phyloP scores from a whole-genome alignment of 2,329 filamentous ascomycete genomes.

The Teratosphaeria pseudoeucalypti region DNA sequence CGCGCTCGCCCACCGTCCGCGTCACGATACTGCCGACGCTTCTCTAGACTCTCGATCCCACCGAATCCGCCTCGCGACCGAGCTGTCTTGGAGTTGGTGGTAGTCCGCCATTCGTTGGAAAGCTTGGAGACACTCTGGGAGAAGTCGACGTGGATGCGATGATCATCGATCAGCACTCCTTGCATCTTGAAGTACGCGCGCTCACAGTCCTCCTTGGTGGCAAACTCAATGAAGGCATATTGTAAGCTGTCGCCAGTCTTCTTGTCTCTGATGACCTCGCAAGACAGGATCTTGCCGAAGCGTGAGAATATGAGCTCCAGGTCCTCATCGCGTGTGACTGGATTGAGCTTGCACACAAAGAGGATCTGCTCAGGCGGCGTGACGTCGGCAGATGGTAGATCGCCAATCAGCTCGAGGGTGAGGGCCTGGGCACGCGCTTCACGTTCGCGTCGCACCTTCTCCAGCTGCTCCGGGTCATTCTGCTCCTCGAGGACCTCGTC shows the following conservation, averaged over 20 bases:
- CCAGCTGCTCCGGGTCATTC: conserved; percentile 68
- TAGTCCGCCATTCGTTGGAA: conserved; percentile 78
- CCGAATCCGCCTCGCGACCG: conserved; percentile 70
- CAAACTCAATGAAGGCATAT: conserved; percentile 96
- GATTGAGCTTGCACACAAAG: conserved; percentile 97
- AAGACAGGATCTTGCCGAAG: conserved; percentile 89
- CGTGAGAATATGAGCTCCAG: conserved; percentile 92
- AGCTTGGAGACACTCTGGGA: conserved; percentile 85
- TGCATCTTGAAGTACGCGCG: conserved; percentile 99
- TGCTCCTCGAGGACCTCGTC: conserved; percentile 73
- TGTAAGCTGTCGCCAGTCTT: conserved; percentile 91
- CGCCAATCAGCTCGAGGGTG: conserved; percentile 94
- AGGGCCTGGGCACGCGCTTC: conserved; percentile 90
- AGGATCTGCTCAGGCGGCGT: conserved; percentile 94
- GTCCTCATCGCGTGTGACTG: conserved; percentile 89
- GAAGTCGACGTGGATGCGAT: conserved; percentile 96
- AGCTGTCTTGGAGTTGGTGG: conserved; percentile 70
- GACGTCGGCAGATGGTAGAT: conserved; percentile 93
- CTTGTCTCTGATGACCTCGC: conserved; percentile 89
- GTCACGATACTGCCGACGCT: conserved; percentile 72
- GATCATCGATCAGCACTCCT: conserved; percentile 89
- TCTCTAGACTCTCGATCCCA: conserved; percentile 78
- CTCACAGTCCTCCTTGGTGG: conserved; percentile 85
- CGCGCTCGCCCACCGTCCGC: conserved; percentile 33
- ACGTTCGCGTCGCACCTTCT: conserved; percentile 71